Conservation (phyloP, 352 stramenopile species). For the Pythium aphanidermatum region DNA sequence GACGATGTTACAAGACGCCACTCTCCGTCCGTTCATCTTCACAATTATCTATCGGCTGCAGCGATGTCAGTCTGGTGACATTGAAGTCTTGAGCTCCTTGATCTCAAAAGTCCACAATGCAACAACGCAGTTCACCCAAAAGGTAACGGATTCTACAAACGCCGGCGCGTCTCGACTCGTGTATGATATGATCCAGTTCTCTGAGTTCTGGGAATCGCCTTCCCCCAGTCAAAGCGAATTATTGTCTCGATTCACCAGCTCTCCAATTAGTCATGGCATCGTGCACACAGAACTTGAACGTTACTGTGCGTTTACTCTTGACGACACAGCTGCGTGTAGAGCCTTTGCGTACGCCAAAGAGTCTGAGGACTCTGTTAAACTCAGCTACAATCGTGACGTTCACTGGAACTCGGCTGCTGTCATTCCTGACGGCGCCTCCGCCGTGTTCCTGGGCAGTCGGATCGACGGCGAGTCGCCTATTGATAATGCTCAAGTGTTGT, state of each 20-base stretch:
- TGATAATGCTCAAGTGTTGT: slow-evolving; percentile 37
- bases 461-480: slow-evolving; percentile 38
- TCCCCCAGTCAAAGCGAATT: slow-evolving; percentile 37
- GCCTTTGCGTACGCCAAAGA: slow-evolving; percentile 1
- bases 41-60: slow-evolving; percentile 49
- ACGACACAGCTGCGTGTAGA: slow-evolving; percentile 32
- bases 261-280: slow-evolving; percentile 36
- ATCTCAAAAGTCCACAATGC: slow-evolving; percentile 18
- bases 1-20: slow-evolving; percentile 35
- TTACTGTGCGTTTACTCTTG: slow-evolving; percentile 59
- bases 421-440: slow-evolving; percentile 30
- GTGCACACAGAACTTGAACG: slow-evolving; percentile 37
- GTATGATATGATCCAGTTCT: slow-evolving; percentile 62
- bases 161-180: slow-evolving; percentile 30
- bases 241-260: slow-evolving; percentile 35
- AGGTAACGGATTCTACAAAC: neutral
- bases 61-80: slow-evolving; percentile 42
- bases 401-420: slow-evolving; percentile 26
- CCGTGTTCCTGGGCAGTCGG: slow-evolving; percentile 46
- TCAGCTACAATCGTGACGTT: slow-evolving; percentile 32
- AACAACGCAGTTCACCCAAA: neutral
- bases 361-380: neutral
- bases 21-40: slow-evolving; percentile 54
- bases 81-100: slow-evolving; percentile 32
- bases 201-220: slow-evolving; percentile 65